Base-by-base conservation (phyloP, 129 eudicot species). In the Pseudognaphalium luteoalbum region DNA sequence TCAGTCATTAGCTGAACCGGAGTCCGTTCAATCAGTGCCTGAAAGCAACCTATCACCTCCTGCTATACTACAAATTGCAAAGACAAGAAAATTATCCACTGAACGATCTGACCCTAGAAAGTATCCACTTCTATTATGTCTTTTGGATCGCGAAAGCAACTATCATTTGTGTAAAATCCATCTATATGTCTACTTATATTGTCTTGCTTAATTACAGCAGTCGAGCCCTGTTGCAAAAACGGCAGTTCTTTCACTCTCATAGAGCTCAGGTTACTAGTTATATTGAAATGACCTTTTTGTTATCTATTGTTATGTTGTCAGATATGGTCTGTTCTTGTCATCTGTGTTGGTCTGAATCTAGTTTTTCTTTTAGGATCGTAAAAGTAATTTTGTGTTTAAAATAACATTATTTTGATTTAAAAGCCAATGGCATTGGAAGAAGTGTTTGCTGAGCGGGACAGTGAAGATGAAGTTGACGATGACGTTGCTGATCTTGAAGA, bases 161-260 rank as follows among this genome's bases (percentile, higher is more conserved):
- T 6, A 6, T 29, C n/a, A 47, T 32, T 44, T 17, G 30, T 39
- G 65, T 41, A 15, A 25, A 68, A 11, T 12, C 54, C 10, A 7
- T 39, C 8, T n/a, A 2, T 5, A 66, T 54, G 22, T 17, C 25
- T 54, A 33, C 7, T 12, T 42, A 68, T 70, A 14, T 20, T 54
- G 11, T 57, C n/a, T 29, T n/a, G 9, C 32, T 32, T 47, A 47
- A 47, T 47, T 5, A 47, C 54, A 47, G 54, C 87, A 95, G 97
- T 37, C 97, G 94, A 64, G 85, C 87, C 2, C 82, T 91, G 81
- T 77, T 95, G 89, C 96, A 91, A 85, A 95, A 87, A 79, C 87
- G 96, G 63, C 92, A 91, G 84, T 95, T 95, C 80, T 91, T 91
- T 80, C 99, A 95, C 81, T 95, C 99, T 1, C 99, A 95, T 70